Evolutionary conservation across 192 early-diverging fungal species (phyloP).

Genomic region (Allomyces arbusculus): DNA sequence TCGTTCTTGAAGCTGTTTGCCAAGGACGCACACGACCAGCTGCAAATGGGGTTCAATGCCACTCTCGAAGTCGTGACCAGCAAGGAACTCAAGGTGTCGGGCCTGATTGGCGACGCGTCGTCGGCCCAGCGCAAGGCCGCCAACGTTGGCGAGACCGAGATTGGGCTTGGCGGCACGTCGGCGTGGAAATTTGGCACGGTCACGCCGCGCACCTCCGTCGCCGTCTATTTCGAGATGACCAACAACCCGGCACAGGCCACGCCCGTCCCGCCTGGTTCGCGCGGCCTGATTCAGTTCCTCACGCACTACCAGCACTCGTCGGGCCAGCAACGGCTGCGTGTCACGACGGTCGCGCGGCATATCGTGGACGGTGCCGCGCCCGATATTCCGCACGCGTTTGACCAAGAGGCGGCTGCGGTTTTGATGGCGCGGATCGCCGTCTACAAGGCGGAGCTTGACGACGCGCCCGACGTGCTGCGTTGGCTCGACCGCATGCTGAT

Average conservation of each 20-base stretch:
- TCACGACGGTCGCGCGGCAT: constrained; percentile 80
- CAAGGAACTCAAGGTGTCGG: constrained; percentile 85
- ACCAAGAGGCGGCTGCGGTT: constrained; percentile 93
- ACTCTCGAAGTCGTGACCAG: constrained; percentile 82
- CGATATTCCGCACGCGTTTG: constrained; percentile 76
- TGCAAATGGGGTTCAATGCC: constrained; percentile 96
- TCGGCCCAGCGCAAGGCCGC: constrained; percentile 76
- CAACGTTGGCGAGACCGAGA: constrained; percentile 90
- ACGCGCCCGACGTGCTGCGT: constrained; percentile 85
- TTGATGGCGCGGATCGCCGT: constrained; percentile 92
- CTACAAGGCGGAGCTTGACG: constrained; percentile 92
- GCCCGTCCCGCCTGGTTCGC: constrained; percentile 48
- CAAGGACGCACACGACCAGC: constrained; percentile 67
- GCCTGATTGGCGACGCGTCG: constrained; percentile 87
- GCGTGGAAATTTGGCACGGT: constrained; percentile 88
- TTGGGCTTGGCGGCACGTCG: constrained; percentile 87
- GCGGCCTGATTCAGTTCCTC: constrained; percentile 82
- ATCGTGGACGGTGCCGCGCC: constrained; percentile 60
- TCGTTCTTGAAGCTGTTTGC: constrained; percentile 85
- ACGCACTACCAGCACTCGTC: constrained; percentile 91
- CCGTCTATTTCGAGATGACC: constrained; percentile 92
- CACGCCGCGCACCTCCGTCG: constrained; percentile 64
- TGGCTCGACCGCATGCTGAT: constrained; percentile 98
- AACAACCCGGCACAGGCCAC: constrained; percentile 54
- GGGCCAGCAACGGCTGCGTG: constrained; percentile 72